phyloP scores from a whole-genome alignment of 306 rosid species.

The Begonia peltatifolia region DNA sequence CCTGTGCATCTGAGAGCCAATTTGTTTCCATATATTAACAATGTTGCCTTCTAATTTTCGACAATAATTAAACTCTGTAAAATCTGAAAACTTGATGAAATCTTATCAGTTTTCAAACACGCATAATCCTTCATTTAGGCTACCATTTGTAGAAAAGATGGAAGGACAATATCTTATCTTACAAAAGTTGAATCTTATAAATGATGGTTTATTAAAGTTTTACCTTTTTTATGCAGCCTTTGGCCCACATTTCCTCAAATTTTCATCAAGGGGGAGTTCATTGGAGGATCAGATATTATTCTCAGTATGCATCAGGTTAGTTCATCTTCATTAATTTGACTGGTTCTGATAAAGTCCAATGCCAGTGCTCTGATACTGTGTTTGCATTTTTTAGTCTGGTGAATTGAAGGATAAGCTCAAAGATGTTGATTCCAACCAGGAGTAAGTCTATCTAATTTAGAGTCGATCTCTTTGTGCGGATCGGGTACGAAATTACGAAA shows the following conservation, averaged over 20 bases:
- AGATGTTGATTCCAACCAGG: conserved; percentile 17
- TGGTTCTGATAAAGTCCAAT: conserved; percentile 3
- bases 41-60: no score
- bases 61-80: no score
- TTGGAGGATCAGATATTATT: conserved; percentile 85
- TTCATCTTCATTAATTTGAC: neutral
- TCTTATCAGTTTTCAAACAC: no score
- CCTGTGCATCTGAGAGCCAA: no score
- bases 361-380: conserved; percentile 7
- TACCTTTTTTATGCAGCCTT: conserved; percentile 23
- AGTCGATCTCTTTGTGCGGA: no score
- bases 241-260: conserved; percentile 95
- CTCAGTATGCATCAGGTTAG: conserved; percentile 77
- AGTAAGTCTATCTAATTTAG: neutral
- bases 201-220: neutral
- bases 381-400: conserved; percentile 36
- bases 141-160: no score
- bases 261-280: conserved; percentile 83
- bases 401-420: conserved; percentile 46
- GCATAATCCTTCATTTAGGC: no score
- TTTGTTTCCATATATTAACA: no score
- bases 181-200: no score
- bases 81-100: no score
- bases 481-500: no score
- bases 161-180: no score